Evolutionary conservation across 2,329 filamentous ascomycete species (phyloP), one percentile per base, ranked within the genome.

Genomic region (Botrytis tulipae): DNA sequence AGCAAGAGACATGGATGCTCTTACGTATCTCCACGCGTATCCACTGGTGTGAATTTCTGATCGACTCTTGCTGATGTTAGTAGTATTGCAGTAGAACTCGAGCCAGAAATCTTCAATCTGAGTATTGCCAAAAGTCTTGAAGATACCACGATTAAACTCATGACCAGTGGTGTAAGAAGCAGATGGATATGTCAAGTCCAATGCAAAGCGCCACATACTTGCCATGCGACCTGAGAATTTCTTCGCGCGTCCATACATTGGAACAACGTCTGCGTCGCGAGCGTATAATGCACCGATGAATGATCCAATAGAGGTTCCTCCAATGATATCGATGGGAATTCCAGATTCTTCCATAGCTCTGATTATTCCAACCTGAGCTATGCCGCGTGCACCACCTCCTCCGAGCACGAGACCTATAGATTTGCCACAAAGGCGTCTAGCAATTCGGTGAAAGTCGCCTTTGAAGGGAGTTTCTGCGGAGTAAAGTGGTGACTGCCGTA

Each of bases 81-180:
- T 99, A 0, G 96, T 98, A 83, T 99, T 99, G 87, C 97, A 99
- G 84, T 99, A 99, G 82, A 94, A 99, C 78, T 97, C 94, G 18
- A 99, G 88, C 96, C 96, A 99, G 80, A 98, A 99, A 82, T 99
- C 96, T 83, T 99, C 96, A 73, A 99, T 98, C 81, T 98, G 96
- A 16, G 93, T 93, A 79, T 98, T 94, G 22, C 95, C 96, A 81
- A 99, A 98, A 0, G 95, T 94, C 83, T 99, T 99, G 89, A 98
- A 99, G 76, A 99, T 98, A 59, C 96, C 96, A 10, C 96, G 93
- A 79, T 99, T 99, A 87, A 99, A 99, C 80, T 99, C 96, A 81
- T 99, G 96, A 0, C 96, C 96, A 0, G 96, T 99, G 0, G 97
- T 99, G 83, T 99, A 99, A 1, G 95, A 97, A 12, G 93, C 94